Base-by-base conservation (phyloP, 352 stramenopile species). In the Phytophthora syringae region DNA sequence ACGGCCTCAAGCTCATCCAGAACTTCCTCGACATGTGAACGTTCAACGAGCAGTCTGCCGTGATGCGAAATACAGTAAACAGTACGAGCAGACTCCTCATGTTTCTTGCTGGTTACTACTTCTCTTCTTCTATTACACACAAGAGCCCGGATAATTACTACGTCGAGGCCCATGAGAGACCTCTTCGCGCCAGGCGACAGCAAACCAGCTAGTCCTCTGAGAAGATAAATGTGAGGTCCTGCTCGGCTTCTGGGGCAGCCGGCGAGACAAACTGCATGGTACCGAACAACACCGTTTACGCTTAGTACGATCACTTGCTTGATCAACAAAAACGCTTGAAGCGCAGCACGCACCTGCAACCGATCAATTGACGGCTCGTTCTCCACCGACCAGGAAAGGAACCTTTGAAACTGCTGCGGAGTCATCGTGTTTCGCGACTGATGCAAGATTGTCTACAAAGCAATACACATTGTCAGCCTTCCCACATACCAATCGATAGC, bases 1-100 rank as follows among this genome's bases (percentile, higher is more conserved):
- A 89, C 62, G 89, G 89, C 24, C 82, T 92, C 64, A 80, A 77
- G 32, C 85, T 96, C 57, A 93, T 95, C 60, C 81, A 90, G 64
- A 95, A 94, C 67, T 96, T 96, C 62, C 70, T 96, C 49, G 80
- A 90, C 61, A 94, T 96, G 88, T 93, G 76, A 82, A 60, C 22
- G 10, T 21, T n/a, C n/a, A n/a, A n/a, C n/a, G n/a, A 44, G 20
- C 18, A 16, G 7, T 28, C 10, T 48, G 36, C 24, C 9, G 27
- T 57, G 6, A 36, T 39, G 48, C 49, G 16, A 55, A 60, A 64
- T 67, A 65, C 43, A 58, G 25, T 44, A 40, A 32, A 22, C 24
- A 63, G 24, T 15, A 55, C 15, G 28, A 69, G 60, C 42, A 67
- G 55, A 59, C 27, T 32, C 30, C 51, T 44, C 16, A 36, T 40